Evolutionary conservation across 192 early-diverging fungal genomes (phyloP).

Genomic region (Umbelopsis sp.): DNA sequence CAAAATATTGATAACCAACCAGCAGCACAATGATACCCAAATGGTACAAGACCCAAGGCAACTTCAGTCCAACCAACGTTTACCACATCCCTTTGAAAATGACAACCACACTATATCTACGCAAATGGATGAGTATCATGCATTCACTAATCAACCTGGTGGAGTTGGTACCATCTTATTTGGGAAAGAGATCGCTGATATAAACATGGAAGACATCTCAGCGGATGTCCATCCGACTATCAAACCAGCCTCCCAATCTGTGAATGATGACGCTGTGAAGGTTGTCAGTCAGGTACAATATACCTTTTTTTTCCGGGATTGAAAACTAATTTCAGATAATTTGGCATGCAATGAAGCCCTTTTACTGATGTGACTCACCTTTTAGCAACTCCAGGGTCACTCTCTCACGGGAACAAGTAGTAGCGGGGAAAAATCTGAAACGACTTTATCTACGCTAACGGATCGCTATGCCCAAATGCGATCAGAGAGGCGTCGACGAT

Average conservation of each 20-base stretch:
- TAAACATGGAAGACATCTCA: slow-evolving; percentile 7
- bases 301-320: too few relatives aligned
- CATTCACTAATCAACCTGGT: neutral
- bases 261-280: neutral
- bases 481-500: neutral
- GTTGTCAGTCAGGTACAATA: neutral
- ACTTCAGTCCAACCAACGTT: neutral
- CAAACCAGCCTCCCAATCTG: too few relatives aligned
- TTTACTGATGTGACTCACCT: neutral
- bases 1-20: neutral
- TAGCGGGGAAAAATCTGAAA: neutral
- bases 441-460: neutral
- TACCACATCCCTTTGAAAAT: neutral
- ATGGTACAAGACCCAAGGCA: neutral
- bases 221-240: slow-evolving; percentile 9
- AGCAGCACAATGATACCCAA: slow-evolving; percentile 20
- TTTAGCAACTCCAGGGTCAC: neutral
- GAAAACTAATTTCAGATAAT: too few relatives aligned
- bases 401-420: neutral
- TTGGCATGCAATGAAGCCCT: too few relatives aligned
- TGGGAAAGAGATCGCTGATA: slow-evolving; percentile 27
- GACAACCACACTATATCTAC: neutral
- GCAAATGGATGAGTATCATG: neutral
- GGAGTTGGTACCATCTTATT: slow-evolving; percentile 27
- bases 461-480: neutral